Percentiles rank a stretch among this genome's conserved stretches.
Evolutionary conservation across 1,284 basidiomycete species (phyloP).

Genomic region (Irpex sp.): DNA sequence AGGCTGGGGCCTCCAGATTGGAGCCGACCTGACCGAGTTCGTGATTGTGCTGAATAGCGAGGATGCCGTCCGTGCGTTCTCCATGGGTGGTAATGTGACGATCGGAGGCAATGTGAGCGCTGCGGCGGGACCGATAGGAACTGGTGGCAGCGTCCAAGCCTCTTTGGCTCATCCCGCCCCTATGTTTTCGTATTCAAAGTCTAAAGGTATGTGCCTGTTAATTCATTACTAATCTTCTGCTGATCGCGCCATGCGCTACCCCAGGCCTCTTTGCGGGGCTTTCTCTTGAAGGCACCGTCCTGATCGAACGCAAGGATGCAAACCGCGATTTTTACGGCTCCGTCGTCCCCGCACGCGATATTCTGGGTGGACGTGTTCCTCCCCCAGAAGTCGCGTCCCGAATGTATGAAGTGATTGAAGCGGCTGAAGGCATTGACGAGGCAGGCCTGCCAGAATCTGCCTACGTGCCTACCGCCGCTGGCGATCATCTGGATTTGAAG

Average conservation of each 20-base stretch:
- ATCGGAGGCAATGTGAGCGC: slow-evolving; percentile 88
- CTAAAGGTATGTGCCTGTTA: slow-evolving; percentile 65
- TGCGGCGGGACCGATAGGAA: slow-evolving; percentile 90
- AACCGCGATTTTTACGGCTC: slow-evolving; percentile 96
- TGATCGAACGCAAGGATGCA: slow-evolving; percentile 94
- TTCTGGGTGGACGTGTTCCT: slow-evolving; percentile 89
- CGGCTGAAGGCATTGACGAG: slow-evolving; percentile 79
- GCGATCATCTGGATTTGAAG: slow-evolving; percentile 53
- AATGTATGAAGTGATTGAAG: slow-evolving; percentile 94
- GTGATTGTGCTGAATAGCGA: slow-evolving; percentile 96
- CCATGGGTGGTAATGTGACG: slow-evolving; percentile 93
- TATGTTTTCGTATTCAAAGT: slow-evolving; percentile 97
- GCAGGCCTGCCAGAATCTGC: slow-evolving; percentile 73
- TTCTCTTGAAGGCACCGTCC: slow-evolving; percentile 90
- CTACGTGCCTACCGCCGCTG: slow-evolving; percentile 71
- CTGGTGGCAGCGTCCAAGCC: slow-evolving; percentile 88
- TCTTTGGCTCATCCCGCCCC: slow-evolving; percentile 90
- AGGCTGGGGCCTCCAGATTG: slow-evolving; percentile 95
- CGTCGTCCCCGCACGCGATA: slow-evolving; percentile 83
- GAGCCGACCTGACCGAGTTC: slow-evolving; percentile 85
- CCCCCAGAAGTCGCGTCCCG: slow-evolving; percentile 93
- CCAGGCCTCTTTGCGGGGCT: slow-evolving; percentile 92
- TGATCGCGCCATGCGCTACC: slow-evolving; percentile 3
- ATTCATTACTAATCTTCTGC: background rate
- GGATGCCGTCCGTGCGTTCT: slow-evolving; percentile 94